Conservation (phyloP, 1,284 basidiomycete genomes). For the Anthracocystis walkeri region DNA sequence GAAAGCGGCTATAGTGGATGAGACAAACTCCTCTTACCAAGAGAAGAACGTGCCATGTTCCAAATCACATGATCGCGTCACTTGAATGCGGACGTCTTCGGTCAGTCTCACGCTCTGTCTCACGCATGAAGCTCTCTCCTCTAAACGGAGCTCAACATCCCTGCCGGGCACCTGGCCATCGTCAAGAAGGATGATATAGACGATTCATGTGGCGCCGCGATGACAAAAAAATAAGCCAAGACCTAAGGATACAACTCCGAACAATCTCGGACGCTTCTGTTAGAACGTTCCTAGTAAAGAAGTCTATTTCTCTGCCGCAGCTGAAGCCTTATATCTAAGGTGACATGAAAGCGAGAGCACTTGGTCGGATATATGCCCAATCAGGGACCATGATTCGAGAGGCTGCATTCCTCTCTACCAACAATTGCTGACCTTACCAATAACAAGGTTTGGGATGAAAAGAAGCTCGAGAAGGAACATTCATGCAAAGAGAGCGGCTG, state of each 20-base stretch:
- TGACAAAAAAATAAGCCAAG: constrained; percentile 9
- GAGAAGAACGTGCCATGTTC: neutral
- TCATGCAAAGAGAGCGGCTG: neutral
- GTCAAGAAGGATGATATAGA: neutral
- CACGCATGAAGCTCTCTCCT: no score
- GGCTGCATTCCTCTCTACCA: neutral
- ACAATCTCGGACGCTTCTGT: constrained; percentile 35
- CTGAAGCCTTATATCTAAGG: neutral
- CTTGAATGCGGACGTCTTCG: neutral
- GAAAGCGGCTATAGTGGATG: no score
- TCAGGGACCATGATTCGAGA: neutral
- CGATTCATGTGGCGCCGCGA: constrained; percentile 12
- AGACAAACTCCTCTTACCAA: no score
- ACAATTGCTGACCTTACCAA: neutral
- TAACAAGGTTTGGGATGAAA: neutral
- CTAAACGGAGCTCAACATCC: neutral
- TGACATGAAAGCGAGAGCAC: neutral
- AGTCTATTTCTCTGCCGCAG: neutral
- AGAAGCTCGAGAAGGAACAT: constrained; percentile 3
- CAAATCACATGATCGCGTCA: constrained; percentile 30
- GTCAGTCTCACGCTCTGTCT: neutral
- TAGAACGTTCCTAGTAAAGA: constrained; percentile 9
- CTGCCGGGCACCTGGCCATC: neutral
- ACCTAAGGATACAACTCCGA: constrained; percentile 4
- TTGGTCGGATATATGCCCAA: neutral